A percentile compares a stretch with the other conserved stretches of the same genome.
Evolutionary conservation across 805 yeast species (phyloP).

Genomic region (Komagataella pastoris): DNA sequence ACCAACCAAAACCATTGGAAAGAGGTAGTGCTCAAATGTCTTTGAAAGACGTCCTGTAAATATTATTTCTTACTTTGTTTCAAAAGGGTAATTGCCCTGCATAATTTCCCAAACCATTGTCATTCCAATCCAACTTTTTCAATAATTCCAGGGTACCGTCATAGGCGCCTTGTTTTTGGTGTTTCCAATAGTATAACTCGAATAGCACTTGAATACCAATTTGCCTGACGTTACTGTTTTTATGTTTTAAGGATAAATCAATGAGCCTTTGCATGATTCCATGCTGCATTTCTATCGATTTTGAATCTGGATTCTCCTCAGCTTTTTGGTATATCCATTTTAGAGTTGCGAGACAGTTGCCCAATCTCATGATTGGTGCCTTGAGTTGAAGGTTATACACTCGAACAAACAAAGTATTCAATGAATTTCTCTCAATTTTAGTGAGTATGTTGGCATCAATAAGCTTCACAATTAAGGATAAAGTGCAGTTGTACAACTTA

Average conservation of each 20-base stretch:
- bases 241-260: neutral
- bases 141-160: neutral
- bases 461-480: slow-evolving; percentile 20
- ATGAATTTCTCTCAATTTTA: slow-evolving; percentile 13
- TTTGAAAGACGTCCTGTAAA: slow-evolving; percentile 43
- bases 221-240: neutral
- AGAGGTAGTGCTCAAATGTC: slow-evolving; percentile 63
- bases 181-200: neutral
- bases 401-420: slow-evolving; percentile 27
- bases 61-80: neutral
- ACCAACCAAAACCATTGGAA: slow-evolving; percentile 59
- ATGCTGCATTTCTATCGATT: neutral
- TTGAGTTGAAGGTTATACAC: slow-evolving; percentile 44
- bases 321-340: neutral
- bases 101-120: neutral
- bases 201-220: neutral
- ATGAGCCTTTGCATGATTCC: neutral
- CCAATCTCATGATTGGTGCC: slow-evolving; percentile 23
- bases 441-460: slow-evolving; percentile 23
- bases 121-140: neutral
- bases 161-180: neutral
- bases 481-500: slow-evolving; percentile 9
- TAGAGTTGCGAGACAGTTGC: neutral
- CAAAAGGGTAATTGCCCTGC: neutral
- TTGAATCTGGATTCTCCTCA: neutral